phyloP scores from a whole-genome alignment of 495 filamentous ascomycete genomes.

The Penicillium atrosanguineum region DNA sequence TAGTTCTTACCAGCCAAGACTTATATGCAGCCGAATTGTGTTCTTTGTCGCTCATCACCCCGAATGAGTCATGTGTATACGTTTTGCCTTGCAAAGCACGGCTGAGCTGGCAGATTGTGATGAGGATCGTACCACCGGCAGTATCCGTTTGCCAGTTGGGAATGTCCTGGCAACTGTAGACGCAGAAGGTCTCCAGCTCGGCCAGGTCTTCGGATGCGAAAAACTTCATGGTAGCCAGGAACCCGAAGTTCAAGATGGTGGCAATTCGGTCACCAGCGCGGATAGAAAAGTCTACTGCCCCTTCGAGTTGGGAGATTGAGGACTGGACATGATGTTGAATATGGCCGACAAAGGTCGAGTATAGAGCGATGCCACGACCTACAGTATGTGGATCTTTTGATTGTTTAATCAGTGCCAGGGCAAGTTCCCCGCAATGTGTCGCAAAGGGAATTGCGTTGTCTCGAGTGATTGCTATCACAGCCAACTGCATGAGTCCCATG shows the following conservation, averaged over 20 bases:
- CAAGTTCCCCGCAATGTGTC: conserved; percentile 3
- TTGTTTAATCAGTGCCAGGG: conserved; percentile 3
- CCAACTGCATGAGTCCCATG: conserved; percentile 51
- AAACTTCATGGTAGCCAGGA: conserved; percentile 63
- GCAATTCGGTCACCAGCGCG: conserved; percentile 44
- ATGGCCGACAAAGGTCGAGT: conserved; percentile 3
- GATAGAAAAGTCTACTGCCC: conserved; percentile 1
- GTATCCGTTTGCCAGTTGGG: conserved; percentile 68
- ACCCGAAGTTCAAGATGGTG: conserved; percentile 68
- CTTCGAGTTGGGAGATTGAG: neutral
- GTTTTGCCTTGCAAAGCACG: conserved; percentile 82
- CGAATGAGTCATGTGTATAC: conserved; percentile 42
- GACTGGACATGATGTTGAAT: conserved; percentile 2
- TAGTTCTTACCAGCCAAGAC: conserved; percentile 39
- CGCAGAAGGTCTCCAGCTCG: conserved; percentile 54
- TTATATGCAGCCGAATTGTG: conserved; percentile 64
- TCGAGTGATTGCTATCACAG: conserved; percentile 70
- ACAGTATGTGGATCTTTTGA: neutral
- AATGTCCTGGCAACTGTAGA: conserved; percentile 71
- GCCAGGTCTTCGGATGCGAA: conserved; percentile 54
- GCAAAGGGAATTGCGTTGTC: conserved; percentile 67
- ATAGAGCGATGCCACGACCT: conserved; percentile 2
- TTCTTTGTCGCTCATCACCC: conserved; percentile 62
- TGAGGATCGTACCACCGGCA: conserved; percentile 67
- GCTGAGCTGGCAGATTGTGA: conserved; percentile 62